phyloP scores from a whole-genome alignment of 1,139 yeast genomes.

The Kurtzmaniella quercitrusa region DNA sequence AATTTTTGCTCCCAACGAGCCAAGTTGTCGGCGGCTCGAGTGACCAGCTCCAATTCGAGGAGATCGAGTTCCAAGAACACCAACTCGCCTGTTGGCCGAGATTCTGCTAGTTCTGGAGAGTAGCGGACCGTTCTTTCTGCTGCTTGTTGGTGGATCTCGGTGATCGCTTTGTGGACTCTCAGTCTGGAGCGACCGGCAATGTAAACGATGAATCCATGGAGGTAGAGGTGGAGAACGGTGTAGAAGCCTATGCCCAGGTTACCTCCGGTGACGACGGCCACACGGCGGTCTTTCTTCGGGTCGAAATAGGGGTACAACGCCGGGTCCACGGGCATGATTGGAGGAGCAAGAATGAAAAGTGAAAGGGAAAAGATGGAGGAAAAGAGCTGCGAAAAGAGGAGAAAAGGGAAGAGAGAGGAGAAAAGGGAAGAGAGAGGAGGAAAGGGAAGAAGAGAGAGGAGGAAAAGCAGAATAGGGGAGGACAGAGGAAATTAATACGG shows the following conservation, averaged over 20 bases:
- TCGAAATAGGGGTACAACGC: slow-evolving; percentile 32
- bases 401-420: too few species aligned
- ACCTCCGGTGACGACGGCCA: slow-evolving; percentile 76
- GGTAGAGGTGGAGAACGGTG: slow-evolving; percentile 67
- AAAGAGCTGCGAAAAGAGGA: too few species aligned
- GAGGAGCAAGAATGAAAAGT: not conserved
- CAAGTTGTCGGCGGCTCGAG: slow-evolving; percentile 50
- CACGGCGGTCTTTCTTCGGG: slow-evolving; percentile 43
- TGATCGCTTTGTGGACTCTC: slow-evolving; percentile 51
- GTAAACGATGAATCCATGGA: slow-evolving; percentile 75
- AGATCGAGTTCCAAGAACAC: slow-evolving; percentile 60
- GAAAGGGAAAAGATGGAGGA: not conserved
- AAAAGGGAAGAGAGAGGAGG: too few species aligned
- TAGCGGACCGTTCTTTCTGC: slow-evolving; percentile 2
- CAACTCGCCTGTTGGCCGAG: slow-evolving; percentile 47
- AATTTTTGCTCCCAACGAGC: slow-evolving; percentile 45
- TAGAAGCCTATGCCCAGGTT: slow-evolving; percentile 78
- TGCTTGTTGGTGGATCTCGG: slow-evolving; percentile 27
- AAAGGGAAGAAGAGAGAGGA: too few species aligned
- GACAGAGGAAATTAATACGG: too few species aligned
- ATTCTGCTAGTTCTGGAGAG: slow-evolving; percentile 8
- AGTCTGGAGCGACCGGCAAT: slow-evolving; percentile 63
- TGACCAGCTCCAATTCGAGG: slow-evolving; percentile 53
- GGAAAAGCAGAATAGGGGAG: too few species aligned
- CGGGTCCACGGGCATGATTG: slow-evolving; percentile 13